Percentiles rank a stretch among this genome's conserved stretches.
Evolutionary conservation across 805 yeast species (phyloP).

Genomic region (Candida pseudoglaebosa): DNA sequence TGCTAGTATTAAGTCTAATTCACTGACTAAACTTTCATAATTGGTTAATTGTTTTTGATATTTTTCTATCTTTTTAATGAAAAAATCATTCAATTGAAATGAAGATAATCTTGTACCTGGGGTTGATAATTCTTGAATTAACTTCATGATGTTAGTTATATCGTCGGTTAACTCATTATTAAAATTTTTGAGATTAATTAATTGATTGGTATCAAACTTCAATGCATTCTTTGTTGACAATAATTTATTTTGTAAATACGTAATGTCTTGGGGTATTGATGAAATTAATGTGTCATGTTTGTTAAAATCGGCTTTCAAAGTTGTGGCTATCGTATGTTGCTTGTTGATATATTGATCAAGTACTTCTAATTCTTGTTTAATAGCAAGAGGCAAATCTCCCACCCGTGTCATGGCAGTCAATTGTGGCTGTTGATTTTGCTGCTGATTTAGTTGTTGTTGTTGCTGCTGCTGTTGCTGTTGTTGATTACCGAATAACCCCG

Average conservation of each 20-base stretch:
- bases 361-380: slow-evolving; percentile 65
- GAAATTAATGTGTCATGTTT: slow-evolving; percentile 62
- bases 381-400: slow-evolving; percentile 67
- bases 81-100: slow-evolving; percentile 53
- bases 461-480: slow-evolving; percentile 12
- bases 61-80: slow-evolving; percentile 47
- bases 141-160: slow-evolving; percentile 50
- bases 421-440: slow-evolving; percentile 42
- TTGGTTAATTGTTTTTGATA: slow-evolving; percentile 46
- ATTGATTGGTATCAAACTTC: slow-evolving; percentile 40
- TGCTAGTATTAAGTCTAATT: slow-evolving; percentile 49
- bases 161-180: slow-evolving; percentile 44
- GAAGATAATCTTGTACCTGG: slow-evolving; percentile 57
- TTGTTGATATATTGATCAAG: slow-evolving; percentile 68
- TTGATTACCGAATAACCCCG: slow-evolving; percentile 24
- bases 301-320: slow-evolving; percentile 55
- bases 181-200: slow-evolving; percentile 28
- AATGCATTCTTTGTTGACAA: slow-evolving; percentile 65
- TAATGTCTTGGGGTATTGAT: slow-evolving; percentile 71
- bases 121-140: slow-evolving; percentile 46
- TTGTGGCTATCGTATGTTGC: slow-evolving; percentile 70
- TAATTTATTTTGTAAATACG: slow-evolving; percentile 57
- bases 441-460: slow-evolving; percentile 25
- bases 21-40: slow-evolving; percentile 61
- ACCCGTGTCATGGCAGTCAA: slow-evolving; percentile 74